phyloP scores from a whole-genome alignment of 1,284 basidiomycete species.

The Phylloporus sp. region DNA sequence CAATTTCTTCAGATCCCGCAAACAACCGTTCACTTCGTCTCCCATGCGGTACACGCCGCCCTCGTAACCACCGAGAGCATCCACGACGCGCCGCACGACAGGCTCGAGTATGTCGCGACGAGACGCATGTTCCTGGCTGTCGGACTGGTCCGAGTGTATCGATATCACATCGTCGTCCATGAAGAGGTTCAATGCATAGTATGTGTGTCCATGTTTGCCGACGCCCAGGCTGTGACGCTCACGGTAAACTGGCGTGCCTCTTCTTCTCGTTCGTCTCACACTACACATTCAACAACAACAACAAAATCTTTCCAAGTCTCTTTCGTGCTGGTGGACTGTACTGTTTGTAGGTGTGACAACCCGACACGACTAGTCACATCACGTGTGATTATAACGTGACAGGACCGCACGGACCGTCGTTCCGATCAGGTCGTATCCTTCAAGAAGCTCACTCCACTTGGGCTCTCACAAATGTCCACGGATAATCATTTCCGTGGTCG shows the following conservation, averaged over 20 bases:
- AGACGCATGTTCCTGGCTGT: slow-evolving; percentile 31
- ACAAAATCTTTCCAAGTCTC: too few relatives aligned
- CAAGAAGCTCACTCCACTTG: background rate
- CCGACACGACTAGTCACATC: slow-evolving; percentile 32
- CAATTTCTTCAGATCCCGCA: slow-evolving; percentile 92
- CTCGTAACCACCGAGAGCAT: slow-evolving; percentile 75
- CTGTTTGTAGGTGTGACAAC: slow-evolving; percentile 17
- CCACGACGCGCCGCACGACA: slow-evolving; percentile 70
- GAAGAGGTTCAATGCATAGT: too few relatives aligned
- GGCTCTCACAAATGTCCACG: slow-evolving; percentile 12
- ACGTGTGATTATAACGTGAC: slow-evolving; percentile 27
- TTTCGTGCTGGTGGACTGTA: too few relatives aligned
- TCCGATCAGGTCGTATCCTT: slow-evolving; percentile 7
- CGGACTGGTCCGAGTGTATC: slow-evolving; percentile 41
- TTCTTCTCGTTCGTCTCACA: too few relatives aligned
- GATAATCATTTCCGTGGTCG: slow-evolving; percentile 22
- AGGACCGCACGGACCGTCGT: too few relatives aligned
- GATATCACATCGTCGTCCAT: slow-evolving; percentile 43
- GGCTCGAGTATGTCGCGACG: slow-evolving; percentile 61
- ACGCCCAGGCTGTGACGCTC: too few relatives aligned
- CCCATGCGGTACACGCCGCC: slow-evolving; percentile 79
- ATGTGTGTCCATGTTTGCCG: too few relatives aligned
- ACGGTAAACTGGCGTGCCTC: too few relatives aligned
- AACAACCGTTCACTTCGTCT: slow-evolving; percentile 82
- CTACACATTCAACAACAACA: too few relatives aligned